These are phyloP conservation scores for Aureobasidium uvarum DNA, from an alignment of 2,329 filamentous ascomycete species.

Conservation along the genomic window DNA sequence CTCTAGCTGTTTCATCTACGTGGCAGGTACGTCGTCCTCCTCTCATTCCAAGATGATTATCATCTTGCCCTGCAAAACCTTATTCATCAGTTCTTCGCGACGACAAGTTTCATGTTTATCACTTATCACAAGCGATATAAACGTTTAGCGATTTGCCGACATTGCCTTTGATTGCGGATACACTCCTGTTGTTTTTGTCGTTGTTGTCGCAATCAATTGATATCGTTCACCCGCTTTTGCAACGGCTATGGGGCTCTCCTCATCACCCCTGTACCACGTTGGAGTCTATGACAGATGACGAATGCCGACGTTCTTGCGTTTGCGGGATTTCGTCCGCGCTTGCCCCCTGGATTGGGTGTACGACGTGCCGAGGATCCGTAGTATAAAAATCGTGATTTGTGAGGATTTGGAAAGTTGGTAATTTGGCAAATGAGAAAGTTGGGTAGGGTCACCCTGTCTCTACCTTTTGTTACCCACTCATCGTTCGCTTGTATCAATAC, in stretches of 20 bases:
- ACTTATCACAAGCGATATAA: not conserved
- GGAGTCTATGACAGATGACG: not conserved
- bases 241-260: not conserved
- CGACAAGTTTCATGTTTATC: constrained; percentile 1
- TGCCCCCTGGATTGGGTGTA: not conserved
- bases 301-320: not conserved
- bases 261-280: constrained; percentile 2
- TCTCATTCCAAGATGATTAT: not conserved
- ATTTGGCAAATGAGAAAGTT: not conserved
- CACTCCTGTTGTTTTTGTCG: not conserved
- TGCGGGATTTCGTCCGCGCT: not conserved
- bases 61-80: not conserved
- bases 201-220: not conserved
- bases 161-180: not conserved
- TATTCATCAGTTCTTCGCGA: not conserved
- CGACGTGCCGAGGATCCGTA: not conserved
- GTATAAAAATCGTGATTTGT: not conserved
- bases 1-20: not conserved
- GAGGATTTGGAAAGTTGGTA: not conserved
- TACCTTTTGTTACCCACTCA: too few relatives aligned
- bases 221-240: not conserved
- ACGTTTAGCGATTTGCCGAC: not conserved
- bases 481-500: not conserved
- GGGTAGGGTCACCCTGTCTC: not conserved
- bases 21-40: not conserved